Percentiles rank a stretch among this genome's conserved stretches.
phyloP scores from a whole-genome alignment of 352 stramenopile genomes.

The Phytophthora fragariae region DNA sequence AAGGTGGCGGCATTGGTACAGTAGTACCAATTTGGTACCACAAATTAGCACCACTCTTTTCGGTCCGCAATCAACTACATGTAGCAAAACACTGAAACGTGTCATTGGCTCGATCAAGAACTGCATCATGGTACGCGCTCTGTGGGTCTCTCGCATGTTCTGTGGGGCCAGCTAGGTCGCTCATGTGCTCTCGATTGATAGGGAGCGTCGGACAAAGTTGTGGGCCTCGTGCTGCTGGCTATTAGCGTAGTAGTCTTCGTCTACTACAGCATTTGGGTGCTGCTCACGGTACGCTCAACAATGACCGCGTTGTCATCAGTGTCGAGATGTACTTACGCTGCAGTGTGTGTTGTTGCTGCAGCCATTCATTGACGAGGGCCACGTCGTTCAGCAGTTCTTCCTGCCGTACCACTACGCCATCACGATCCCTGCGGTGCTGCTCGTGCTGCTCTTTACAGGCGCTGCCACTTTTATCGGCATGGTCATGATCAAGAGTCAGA shows the following conservation, averaged over 20 bases:
- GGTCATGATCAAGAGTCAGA: conserved; percentile 91
- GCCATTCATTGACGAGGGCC: conserved; percentile 88
- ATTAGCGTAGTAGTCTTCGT: conserved; percentile 87
- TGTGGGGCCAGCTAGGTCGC: background rate
- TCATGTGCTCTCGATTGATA: conserved; percentile 19
- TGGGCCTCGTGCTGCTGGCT: conserved; percentile 79
- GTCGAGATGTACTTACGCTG: background rate
- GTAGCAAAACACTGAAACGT: conserved; percentile 16
- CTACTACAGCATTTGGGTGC: conserved; percentile 93
- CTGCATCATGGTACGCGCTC: conserved; percentile 23
- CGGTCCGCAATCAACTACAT: background rate
- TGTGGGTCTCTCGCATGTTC: background rate
- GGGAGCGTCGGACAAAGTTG: conserved; percentile 79
- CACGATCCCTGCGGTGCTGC: conserved; percentile 82
- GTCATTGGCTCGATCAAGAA: conserved; percentile 14
- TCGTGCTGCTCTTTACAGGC: conserved; percentile 88
- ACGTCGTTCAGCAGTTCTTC: conserved; percentile 86
- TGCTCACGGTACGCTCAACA: conserved; percentile 76
- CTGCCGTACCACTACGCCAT: conserved; percentile 91
- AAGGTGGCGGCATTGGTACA: conserved; percentile 12
- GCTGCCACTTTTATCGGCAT: conserved; percentile 89
- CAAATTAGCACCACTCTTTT: conserved; percentile 13
- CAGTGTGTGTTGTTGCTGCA: conserved; percentile 24
- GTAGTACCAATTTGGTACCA: background rate
- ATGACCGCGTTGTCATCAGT: background rate